A percentile compares a stretch with the other conserved stretches of the same genome.
These are phyloP conservation scores for Epicoccum sorghinum DNA, from an alignment of 2,329 filamentous ascomycete genomes.

Conservation along the genomic window DNA sequence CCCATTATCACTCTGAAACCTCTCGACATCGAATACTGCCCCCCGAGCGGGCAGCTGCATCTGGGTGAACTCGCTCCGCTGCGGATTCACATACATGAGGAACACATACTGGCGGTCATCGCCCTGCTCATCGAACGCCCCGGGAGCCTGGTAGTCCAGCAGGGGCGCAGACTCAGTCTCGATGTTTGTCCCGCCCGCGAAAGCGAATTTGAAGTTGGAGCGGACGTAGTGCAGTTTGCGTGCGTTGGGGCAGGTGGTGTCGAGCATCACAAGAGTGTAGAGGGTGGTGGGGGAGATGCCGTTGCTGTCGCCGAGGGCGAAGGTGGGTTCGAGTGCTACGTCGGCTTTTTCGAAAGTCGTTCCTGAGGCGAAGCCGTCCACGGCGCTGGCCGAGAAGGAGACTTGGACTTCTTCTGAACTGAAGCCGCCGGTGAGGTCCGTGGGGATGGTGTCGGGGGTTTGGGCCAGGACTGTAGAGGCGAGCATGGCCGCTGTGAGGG, in stretches of 20 bases:
- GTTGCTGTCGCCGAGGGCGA: slow-evolving; percentile 43
- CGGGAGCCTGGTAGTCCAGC: slow-evolving; percentile 39
- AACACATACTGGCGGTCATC: slow-evolving; percentile 41
- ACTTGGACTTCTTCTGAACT: slow-evolving; percentile 35
- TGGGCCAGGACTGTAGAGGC: slow-evolving; percentile 16
- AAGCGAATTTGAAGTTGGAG: slow-evolving; percentile 40
- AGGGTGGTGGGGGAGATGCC: slow-evolving; percentile 33
- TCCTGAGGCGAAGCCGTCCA: slow-evolving; percentile 37
- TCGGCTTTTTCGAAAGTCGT: slow-evolving; percentile 34
- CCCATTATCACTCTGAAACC: slow-evolving; percentile 41
- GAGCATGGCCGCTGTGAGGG: slow-evolving; percentile 6
- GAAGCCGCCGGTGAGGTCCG: slow-evolving; percentile 31
- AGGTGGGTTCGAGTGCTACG: slow-evolving; percentile 37
- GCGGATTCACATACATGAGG: slow-evolving; percentile 40
- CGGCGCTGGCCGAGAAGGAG: slow-evolving; percentile 33
- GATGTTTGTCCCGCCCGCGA: slow-evolving; percentile 35
- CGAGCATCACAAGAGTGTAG: slow-evolving; percentile 42
- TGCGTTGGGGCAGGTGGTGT: slow-evolving; percentile 38
- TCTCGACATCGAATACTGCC: slow-evolving; percentile 33
- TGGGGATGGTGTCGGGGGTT: slow-evolving; percentile 20
- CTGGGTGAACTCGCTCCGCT: slow-evolving; percentile 23
- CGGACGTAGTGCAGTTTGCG: slow-evolving; percentile 41
- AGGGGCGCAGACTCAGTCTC: slow-evolving; percentile 22
- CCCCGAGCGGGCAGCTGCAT: slow-evolving; percentile 36
- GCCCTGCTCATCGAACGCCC: slow-evolving; percentile 39